phyloP scores from a whole-genome alignment of 768 basidiomycete species.

The Hydnomerulius pinastri region DNA sequence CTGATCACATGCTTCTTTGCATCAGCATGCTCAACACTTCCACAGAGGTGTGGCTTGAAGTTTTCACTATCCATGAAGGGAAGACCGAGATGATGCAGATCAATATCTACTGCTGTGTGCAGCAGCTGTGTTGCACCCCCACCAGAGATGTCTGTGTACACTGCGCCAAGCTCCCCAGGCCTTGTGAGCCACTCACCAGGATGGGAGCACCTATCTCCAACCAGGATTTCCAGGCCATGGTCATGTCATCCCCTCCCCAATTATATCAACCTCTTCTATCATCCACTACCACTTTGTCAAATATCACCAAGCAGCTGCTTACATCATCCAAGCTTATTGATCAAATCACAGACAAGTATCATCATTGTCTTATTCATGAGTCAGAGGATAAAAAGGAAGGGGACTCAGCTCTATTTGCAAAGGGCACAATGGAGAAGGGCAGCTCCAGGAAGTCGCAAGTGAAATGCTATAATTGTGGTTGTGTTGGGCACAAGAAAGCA shows the following conservation, averaged over 20 bases:
- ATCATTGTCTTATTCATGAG: not conserved
- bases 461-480: not conserved
- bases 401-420: not conserved
- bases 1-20: constrained; percentile 22
- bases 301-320: constrained; percentile 8
- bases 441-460: no score
- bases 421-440: no score
- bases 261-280: constrained; percentile 23
- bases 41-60: constrained; percentile 19
- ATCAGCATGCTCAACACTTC: constrained; percentile 6
- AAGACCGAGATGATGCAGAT: constrained; percentile 23
- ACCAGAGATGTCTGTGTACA: constrained; percentile 24
- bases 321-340: constrained; percentile 17
- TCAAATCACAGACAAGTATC: constrained; percentile 20
- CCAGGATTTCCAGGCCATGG: constrained; percentile 22
- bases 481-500: not conserved
- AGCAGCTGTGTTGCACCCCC: constrained; percentile 24
- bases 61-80: constrained; percentile 20
- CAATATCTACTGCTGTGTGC: constrained; percentile 22
- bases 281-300: constrained; percentile 18
- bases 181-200: not conserved
- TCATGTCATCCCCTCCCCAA: constrained; percentile 25
- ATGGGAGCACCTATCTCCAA: constrained; percentile 23
- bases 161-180: constrained; percentile 8
- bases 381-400: not conserved